Conservation (phyloP, 345 rosid genomes). For the Rhizophora apiculata region DNA sequence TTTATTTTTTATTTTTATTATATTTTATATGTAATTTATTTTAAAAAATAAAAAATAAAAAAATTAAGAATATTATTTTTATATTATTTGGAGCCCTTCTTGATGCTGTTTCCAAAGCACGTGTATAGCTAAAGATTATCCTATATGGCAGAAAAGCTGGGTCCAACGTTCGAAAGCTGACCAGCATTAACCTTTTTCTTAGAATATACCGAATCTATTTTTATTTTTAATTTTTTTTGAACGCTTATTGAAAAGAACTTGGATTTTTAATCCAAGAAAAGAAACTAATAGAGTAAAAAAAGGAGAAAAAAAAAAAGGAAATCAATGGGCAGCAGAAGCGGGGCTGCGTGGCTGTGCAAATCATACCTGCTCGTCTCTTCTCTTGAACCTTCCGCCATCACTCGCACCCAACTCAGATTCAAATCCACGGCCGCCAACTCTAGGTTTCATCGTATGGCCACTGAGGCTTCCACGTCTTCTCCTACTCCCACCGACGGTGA, state of each 20-base stretch:
- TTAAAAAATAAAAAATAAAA: too few species aligned
- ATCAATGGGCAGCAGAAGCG: conserved; percentile 47
- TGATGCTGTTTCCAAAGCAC: too few species aligned
- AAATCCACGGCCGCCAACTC: conserved; percentile 25
- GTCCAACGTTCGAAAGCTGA: too few species aligned
- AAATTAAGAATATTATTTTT: too few species aligned
- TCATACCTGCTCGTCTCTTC: conserved; percentile 39
- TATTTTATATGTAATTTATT: too few species aligned
- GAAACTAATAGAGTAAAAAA: conserved; percentile 1
- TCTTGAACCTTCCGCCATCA: conserved; percentile 41
- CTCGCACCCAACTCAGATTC: conserved; percentile 41
- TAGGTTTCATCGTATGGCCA: conserved; percentile 41
- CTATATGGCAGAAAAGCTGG: too few species aligned
- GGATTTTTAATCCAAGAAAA: neutral
- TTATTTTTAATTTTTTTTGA: neutral
- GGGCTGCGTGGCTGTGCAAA: conserved; percentile 38
- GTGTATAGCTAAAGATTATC: too few species aligned
- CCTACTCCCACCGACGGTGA: conserved; percentile 35
- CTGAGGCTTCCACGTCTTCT: conserved; percentile 41
- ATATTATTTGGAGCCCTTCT: too few species aligned
- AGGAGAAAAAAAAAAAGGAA: neutral
- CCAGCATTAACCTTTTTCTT: too few species aligned
- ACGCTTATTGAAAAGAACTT: neutral
- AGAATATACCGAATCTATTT: neutral
- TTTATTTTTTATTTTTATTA: too few species aligned